Evolutionary conservation across 1,284 basidiomycete species (phyloP), one percentile per base, ranked within the genome.

Genomic region (Trametes hirsuta): DNA sequence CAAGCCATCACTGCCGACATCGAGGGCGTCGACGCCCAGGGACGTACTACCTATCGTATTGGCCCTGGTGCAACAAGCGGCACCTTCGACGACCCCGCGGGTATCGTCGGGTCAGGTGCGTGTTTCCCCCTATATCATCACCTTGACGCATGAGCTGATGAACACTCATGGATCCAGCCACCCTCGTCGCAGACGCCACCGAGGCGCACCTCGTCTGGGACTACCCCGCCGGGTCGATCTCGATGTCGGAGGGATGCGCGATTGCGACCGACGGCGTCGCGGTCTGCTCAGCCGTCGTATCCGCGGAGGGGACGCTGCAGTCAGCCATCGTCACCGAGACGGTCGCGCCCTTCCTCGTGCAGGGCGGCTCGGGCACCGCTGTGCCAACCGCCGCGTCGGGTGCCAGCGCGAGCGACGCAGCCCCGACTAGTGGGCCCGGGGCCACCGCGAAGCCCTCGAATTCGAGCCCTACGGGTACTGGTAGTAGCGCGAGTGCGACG

Each of bases 21-120:
- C 24, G 46, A 79, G 21, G 80, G 79, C 10, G 75, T 77, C 12
- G 79, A 76, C 6, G 51, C 68, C 14, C 69, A 77, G 50, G 77
- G 80, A 11, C 70, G 71, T 40, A 81, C 81, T 15, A 80, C 81
- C 21, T 82, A 75, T 69, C 68, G 67, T 35, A 58, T 81, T 42
- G 66, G 75, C 8, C 72, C 78, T 41, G 80, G 77, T 3, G 69
- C 70, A 25, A 59, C 75, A 9, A 79, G 74, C 39, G 74, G 75
- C 18, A 69, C 71, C 10, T 68, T 47, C 21, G 66, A 62, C 9
- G 71, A 73, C 30, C 67, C 72, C 11, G 58, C 64, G 14, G 75
- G 72, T 5, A 75, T 80, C 53, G 35, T 69, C 22, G 75, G 75
- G 12, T 77, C 79, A 45, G 77, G 79, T 82, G 58, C 30, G 73